Evolutionary conservation across 1,284 basidiomycete genomes (phyloP), one percentile per base, ranked within the genome.

Genomic region (Crepidotus sp.): DNA sequence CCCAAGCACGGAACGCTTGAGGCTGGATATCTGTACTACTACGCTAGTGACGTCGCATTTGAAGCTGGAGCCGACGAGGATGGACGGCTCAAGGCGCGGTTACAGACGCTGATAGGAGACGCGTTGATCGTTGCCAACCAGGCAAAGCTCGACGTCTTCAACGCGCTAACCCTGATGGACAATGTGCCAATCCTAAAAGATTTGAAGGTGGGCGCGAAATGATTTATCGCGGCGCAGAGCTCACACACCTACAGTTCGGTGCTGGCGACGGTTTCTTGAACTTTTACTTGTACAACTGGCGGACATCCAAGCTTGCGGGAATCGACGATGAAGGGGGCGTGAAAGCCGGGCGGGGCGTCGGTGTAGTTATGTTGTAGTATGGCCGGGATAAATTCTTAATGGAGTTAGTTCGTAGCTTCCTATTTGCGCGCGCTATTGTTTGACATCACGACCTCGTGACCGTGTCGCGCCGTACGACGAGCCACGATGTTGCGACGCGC

Each of bases 221-320:
- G 11, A 11, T 25, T n/a, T 45, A 11, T 52, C 10, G 27, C 22
- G 6, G 36, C 27, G 11, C 22, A 18, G 11, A 33, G 29, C 24
- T 45, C 39, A 37, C 46, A 55, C 33, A 45, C 42, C 24, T 49
- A 14, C 59, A 95, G 86, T 98, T 97, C 57, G 94, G 91, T 6
- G 69, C 74, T 5, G 94, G 94, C 2, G 89, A 96, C 58, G 94
- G 94, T 3, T 76, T 84, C 60, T 71, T 98, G 35, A 86, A 90
- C 54, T 90, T 83, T 63, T 96, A 97, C 64, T 67, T 97, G 42
- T 97, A 93, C 66, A 95, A 95, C 62, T 95, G 90, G 89, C 74
- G 82, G 51, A 91, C 88, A n/a, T 67, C 77, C 6, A 71, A 77
- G 9, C 64, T 94, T 45, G 80, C 89, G 40, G 90, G 90, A 8